phyloP scores from a whole-genome alignment of 306 rosid species.

The Trichosanthes cucumerina region DNA sequence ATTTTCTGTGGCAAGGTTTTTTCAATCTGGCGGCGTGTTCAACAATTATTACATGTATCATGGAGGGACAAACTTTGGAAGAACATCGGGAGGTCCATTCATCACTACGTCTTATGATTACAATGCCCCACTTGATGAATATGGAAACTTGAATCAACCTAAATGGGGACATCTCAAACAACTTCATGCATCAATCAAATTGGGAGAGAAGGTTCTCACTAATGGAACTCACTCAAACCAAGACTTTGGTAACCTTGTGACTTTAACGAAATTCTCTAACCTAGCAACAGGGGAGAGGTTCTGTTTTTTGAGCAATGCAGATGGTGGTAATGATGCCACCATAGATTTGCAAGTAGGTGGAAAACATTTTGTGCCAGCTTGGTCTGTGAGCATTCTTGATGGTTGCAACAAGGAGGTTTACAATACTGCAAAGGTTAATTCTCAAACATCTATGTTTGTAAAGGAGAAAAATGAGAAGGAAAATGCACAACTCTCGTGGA shows the following conservation, averaged over 20 bases:
- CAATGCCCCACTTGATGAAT: not conserved
- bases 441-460: conserved; percentile 36
- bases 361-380: not conserved
- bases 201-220: conserved; percentile 31
- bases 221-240: conserved; percentile 15
- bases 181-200: conserved; percentile 26
- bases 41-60: not conserved
- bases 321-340: conserved; percentile 27
- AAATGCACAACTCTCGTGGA: conserved; percentile 22
- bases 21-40: not conserved
- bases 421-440: conserved; percentile 45
- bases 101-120: not conserved
- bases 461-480: conserved; percentile 19
- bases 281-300: conserved; percentile 21
- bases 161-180: conserved; percentile 20
- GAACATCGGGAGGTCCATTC: not conserved
- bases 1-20: not conserved
- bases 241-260: conserved; percentile 23
- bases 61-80: not conserved
- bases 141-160: conserved; percentile 23
- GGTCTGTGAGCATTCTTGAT: conserved; percentile 29
- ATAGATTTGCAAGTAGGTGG: conserved; percentile 20
- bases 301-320: conserved; percentile 29
- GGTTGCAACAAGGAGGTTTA: conserved; percentile 28
- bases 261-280: conserved; percentile 9